phyloP scores from a whole-genome alignment of 495 filamentous ascomycete genomes.

The Xylaria telfairii region DNA sequence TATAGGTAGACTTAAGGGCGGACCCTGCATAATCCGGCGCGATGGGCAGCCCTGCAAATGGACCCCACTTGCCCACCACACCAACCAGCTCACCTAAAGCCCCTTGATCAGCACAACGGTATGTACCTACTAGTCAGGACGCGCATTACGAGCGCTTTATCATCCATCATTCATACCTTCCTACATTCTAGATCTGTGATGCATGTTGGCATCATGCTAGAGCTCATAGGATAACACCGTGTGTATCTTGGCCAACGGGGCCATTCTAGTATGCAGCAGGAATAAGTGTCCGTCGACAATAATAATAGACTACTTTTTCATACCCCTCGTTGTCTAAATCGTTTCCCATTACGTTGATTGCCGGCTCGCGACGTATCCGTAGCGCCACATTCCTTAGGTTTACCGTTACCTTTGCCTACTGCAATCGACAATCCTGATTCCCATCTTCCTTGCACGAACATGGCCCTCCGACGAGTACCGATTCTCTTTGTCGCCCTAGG shows the following conservation, averaged over 20 bases:
- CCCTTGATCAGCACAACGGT: not conserved
- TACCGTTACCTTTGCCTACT: not conserved
- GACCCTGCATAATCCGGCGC: not conserved
- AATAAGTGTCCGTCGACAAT: not conserved
- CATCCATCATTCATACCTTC: not conserved
- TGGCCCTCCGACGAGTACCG: conserved; percentile 49
- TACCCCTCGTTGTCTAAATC: not conserved
- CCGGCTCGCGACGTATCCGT: not conserved
- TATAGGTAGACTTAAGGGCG: not conserved
- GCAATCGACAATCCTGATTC: not conserved
- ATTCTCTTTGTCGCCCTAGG: conserved; percentile 51
- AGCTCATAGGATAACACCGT: not conserved
- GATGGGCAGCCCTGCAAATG: not conserved
- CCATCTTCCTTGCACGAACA: not conserved
- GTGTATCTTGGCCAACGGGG: not conserved
- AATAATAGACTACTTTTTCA: conserved; percentile 11
- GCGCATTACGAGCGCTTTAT: not conserved
- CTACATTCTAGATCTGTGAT: not conserved
- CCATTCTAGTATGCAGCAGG: not conserved
- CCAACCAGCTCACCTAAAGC: not conserved
- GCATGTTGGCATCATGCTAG: conserved; percentile 3
- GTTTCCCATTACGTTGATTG: not conserved
- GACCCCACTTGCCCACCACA: conserved; percentile 16
- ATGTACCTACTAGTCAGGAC: not conserved
- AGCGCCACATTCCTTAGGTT: not conserved